Evolutionary conservation across 2,329 filamentous ascomycete species (phyloP).

Genomic region (Coniochaeta hoffmannii): DNA sequence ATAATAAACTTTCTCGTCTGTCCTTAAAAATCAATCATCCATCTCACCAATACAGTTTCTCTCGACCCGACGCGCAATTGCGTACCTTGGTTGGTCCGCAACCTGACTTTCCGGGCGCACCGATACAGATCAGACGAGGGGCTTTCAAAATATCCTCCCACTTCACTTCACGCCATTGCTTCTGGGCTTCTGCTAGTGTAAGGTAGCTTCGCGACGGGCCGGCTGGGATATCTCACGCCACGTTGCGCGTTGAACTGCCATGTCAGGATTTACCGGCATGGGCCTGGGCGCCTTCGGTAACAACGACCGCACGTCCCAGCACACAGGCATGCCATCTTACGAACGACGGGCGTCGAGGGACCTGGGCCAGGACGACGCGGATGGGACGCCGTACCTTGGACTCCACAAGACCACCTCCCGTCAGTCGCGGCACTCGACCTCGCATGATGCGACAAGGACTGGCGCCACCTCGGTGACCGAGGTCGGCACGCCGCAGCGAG

Average conservation of each 20-base stretch:
- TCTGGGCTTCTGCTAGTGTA: too few relatives aligned
- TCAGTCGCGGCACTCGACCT: slow-evolving; percentile 7
- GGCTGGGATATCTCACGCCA: not conserved
- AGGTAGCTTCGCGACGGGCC: not conserved
- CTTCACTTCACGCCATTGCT: too few relatives aligned
- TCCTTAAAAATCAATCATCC: not conserved
- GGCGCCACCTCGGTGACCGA: slow-evolving; percentile 29
- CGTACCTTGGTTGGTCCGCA: not conserved
- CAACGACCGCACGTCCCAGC: slow-evolving; percentile 41
- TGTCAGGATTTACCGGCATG: slow-evolving; percentile 34
- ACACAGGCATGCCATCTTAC: slow-evolving; percentile 26
- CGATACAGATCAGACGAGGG: not conserved
- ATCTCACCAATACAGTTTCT: not conserved
- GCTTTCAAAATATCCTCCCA: not conserved
- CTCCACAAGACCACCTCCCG: slow-evolving; percentile 3
- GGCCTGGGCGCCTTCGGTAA: slow-evolving; percentile 34
- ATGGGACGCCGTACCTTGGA: slow-evolving; percentile 9
- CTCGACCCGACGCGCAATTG: not conserved
- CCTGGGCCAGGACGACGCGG: slow-evolving; percentile 20
- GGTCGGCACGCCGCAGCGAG: slow-evolving; percentile 17
- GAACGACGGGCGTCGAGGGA: slow-evolving; percentile 1
- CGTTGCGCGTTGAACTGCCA: slow-evolving; percentile 11
- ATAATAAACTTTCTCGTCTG: not conserved
- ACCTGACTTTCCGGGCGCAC: not conserved
- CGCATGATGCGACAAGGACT: slow-evolving; percentile 21